phyloP scores from a whole-genome alignment of 371 early-diverging fungal species.

The Smittium culicis region DNA sequence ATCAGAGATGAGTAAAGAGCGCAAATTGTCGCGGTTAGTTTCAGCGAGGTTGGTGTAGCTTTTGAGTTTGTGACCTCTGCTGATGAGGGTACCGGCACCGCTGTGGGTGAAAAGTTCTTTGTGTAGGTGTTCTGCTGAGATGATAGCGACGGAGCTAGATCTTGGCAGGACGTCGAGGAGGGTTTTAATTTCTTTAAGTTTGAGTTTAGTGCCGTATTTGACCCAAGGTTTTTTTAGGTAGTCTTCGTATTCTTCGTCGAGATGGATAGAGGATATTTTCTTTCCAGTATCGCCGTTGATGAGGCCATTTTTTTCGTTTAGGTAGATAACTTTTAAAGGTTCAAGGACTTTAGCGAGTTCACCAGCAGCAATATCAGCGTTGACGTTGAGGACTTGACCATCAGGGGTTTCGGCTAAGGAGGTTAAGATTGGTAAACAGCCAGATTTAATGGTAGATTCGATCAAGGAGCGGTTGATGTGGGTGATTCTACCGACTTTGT shows the following conservation, averaged over 20 bases:
- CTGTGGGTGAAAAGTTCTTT: conserved; percentile 93
- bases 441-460: conserved; percentile 78
- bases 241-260: conserved; percentile 85
- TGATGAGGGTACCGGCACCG: conserved; percentile 90
- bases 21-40: conserved; percentile 68
- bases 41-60: conserved; percentile 46
- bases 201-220: conserved; percentile 87
- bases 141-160: conserved; percentile 89
- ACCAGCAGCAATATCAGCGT: conserved; percentile 94
- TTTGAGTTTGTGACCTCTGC: conserved; percentile 80
- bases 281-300: conserved; percentile 83
- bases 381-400: conserved; percentile 93
- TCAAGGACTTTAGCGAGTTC: conserved; percentile 89
- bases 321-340: conserved; percentile 88
- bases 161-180: conserved; percentile 85
- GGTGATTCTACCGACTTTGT: conserved; percentile 79
- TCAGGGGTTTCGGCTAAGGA: conserved; percentile 87
- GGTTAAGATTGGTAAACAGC: conserved; percentile 87
- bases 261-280: conserved; percentile 83
- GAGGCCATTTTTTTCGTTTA: conserved; percentile 91
- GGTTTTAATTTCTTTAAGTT: conserved; percentile 89
- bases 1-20: conserved; percentile 59
- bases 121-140: conserved; percentile 86
- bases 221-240: conserved; percentile 89
- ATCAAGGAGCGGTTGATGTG: conserved; percentile 80